A percentile compares a stretch with the other conserved stretches of the same genome.
Conservation (phyloP, 164 flowering plant genomes). For the grape (Vitis vinifera) region DNA sequence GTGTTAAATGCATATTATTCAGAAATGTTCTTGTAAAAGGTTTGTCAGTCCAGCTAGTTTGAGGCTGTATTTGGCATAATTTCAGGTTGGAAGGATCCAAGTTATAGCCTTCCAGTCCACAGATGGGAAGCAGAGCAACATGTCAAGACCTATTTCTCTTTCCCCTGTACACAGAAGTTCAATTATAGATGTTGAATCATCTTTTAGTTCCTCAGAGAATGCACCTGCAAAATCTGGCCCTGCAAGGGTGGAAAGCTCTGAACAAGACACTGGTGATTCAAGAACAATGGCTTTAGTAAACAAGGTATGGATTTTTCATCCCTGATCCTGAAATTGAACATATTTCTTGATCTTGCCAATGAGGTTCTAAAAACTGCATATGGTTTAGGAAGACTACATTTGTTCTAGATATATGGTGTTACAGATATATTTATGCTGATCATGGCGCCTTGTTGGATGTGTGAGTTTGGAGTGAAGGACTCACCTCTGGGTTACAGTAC, state of each 20-base stretch:
- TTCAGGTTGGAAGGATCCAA: conserved; percentile 95
- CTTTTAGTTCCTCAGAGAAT: conserved; percentile 64
- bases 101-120: conserved; percentile 95
- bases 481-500: background rate
- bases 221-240: conserved; percentile 35
- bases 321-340: background rate
- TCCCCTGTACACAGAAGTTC: conserved; percentile 52
- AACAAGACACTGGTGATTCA: conserved; percentile 78
- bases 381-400: no score
- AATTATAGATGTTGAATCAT: conserved; percentile 67
- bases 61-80: background rate
- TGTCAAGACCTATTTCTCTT: conserved; percentile 43
- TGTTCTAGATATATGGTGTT: background rate
- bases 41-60: conserved; percentile 4
- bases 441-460: background rate
- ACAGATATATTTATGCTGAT: background rate
- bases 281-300: conserved; percentile 24
- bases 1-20: conserved; percentile 6
- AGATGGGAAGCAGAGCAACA: conserved; percentile 77
- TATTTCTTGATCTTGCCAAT: background rate
- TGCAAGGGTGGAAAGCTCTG: conserved; percentile 39
- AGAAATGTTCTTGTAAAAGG: background rate
- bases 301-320: conserved; percentile 42
- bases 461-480: background rate
- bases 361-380: background rate